Evolutionary conservation across 2,329 filamentous ascomycete genomes (phyloP), one percentile per base, ranked within the genome.

Genomic region (Colletotrichum zoysiae): DNA sequence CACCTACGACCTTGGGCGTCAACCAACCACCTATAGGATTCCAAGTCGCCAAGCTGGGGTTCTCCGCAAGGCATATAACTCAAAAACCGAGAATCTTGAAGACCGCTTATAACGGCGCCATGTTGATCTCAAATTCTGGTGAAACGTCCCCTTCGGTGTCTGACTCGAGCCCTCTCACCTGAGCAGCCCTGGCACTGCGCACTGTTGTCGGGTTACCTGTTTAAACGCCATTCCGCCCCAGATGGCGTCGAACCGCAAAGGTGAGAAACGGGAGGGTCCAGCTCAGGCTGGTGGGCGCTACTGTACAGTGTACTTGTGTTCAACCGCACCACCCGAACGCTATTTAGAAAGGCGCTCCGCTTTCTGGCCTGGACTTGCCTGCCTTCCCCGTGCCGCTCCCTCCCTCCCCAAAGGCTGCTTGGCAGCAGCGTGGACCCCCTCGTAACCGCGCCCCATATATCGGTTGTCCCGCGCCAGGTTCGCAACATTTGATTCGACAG

Each of bases 401-500:
- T 26, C 57, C n/a, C 33, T 26, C 57, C n/a, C 44, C 33, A 50
- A 23, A 51, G 35, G 44, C 23, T 51, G 44, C 44, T 6, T 14
- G n/a, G 48, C 53, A 53, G 50, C 35, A 63, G 46, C 60, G 46
- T 53, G 35, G 46, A 63, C 60, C 60, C 58, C 30, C 33, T 53
- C 58, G 44, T 48, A 48, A 50, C 44, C 44, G 8, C 44, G 58
- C 58, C 58, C 58, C 58, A 26, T 20, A 61, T 20, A 55, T 33
- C 26, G 7, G 51, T 14, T 35, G 30, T 56, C 30, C 56, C n/a
- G 56, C 57, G 38, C 58, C 26, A 35, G 55, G 20, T 55, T 42
- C 23, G 3, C 48, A 30, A 20, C n/a, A 20, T 58, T 60, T 67
- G 67, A 66, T 70, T 70, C 63, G 67, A 56, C 40, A 56, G 55